phyloP scores from a whole-genome alignment of 2,329 filamentous ascomycete genomes.

The Paecilomyces fulvus region DNA sequence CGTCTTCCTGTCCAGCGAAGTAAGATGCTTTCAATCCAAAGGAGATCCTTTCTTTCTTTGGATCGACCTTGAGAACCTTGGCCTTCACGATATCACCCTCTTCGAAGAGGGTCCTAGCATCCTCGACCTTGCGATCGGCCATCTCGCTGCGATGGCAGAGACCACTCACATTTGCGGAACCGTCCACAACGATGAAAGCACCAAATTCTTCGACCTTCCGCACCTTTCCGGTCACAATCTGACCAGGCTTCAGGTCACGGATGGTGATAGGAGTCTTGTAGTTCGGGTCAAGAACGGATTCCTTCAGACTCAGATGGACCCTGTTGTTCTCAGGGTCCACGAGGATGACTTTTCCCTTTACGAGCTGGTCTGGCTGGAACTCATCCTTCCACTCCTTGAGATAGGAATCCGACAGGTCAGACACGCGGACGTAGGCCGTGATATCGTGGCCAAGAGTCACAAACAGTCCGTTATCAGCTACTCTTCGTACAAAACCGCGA shows the following conservation, averaged over 20 bases:
- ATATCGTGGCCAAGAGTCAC: constrained; percentile 73
- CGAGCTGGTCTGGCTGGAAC: constrained; percentile 81
- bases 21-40: constrained; percentile 92
- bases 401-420: constrained; percentile 81
- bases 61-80: constrained; percentile 70
- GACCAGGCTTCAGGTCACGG: constrained; percentile 67
- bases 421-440: constrained; percentile 73
- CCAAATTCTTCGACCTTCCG: constrained; percentile 93
- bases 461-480: constrained; percentile 83
- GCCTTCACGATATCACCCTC: constrained; percentile 93
- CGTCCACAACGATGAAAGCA: constrained; percentile 84
- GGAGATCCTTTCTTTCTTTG: constrained; percentile 67
- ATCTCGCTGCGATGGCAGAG: constrained; percentile 89
- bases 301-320: constrained; percentile 78
- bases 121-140: constrained; percentile 71
- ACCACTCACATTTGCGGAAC: constrained; percentile 80
- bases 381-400: constrained; percentile 92
- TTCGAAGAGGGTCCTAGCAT: constrained; percentile 82
- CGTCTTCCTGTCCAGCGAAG: constrained; percentile 56
- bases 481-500: constrained; percentile 85
- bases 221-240: constrained; percentile 80
- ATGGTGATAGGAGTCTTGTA: constrained; percentile 67
- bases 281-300: constrained; percentile 70
- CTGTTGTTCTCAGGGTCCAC: constrained; percentile 62
- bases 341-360: constrained; percentile 73